These are phyloP conservation scores for Mortierella sp. DNA, from an alignment of 371 early-diverging fungal genomes.

Conservation along the genomic window DNA sequence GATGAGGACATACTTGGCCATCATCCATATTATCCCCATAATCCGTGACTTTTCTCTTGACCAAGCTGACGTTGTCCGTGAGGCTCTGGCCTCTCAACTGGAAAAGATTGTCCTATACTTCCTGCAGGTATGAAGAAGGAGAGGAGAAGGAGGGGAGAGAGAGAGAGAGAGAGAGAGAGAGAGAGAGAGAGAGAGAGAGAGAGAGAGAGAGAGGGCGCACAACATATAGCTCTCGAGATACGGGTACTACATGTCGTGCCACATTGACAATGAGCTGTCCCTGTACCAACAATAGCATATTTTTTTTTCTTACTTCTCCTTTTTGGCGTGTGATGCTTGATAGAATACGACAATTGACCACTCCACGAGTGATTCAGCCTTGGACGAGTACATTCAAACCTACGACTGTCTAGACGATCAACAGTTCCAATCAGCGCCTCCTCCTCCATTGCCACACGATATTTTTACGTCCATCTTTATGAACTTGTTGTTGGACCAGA, in stretches of 20 bases:
- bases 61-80: constrained; percentile 34
- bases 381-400: constrained; percentile 5
- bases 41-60: constrained; percentile 39
- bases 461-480: constrained; percentile 57
- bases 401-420: constrained; percentile 4
- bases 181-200: background rate
- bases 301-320: background rate
- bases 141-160: too few relatives aligned
- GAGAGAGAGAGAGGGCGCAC: background rate
- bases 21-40: constrained; percentile 31
- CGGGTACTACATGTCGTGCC: too few relatives aligned
- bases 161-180: background rate
- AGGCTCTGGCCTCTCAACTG: constrained; percentile 39
- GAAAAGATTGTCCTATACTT: constrained; percentile 50
- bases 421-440: background rate
- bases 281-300: background rate
- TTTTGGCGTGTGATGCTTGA: too few relatives aligned
- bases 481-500: constrained; percentile 63
- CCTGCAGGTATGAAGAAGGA: constrained; percentile 17
- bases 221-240: background rate
- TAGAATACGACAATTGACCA: constrained; percentile 41
- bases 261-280: constrained; percentile 8
- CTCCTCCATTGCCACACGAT: constrained; percentile 34
- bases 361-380: constrained; percentile 7
- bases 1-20: constrained; percentile 32